phyloP scores from a whole-genome alignment of 495 filamentous ascomycete species.

The Penicillium desertorum region DNA sequence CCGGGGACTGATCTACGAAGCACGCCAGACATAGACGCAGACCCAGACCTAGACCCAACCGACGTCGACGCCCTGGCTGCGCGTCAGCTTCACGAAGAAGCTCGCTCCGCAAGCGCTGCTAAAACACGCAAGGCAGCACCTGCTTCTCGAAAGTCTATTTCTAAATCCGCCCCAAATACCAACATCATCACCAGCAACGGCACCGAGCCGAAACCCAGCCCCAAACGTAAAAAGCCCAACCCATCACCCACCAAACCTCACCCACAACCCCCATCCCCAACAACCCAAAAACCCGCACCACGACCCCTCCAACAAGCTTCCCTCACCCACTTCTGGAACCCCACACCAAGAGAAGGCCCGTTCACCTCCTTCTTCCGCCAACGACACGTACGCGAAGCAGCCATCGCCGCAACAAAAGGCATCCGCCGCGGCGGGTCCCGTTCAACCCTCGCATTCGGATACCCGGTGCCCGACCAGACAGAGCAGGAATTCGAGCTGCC shows the following conservation, averaged over 20 bases:
- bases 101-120: conserved; percentile 43
- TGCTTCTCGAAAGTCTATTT: conserved; percentile 12
- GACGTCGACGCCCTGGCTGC: conserved; percentile 74
- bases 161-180: conserved; percentile 13
- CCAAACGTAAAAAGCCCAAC: conserved; percentile 7
- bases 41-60: conserved; percentile 57
- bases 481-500: conserved; percentile 75
- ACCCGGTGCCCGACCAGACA: conserved; percentile 69
- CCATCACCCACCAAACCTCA: neutral
- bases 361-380: conserved; percentile 86
- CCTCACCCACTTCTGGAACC: conserved; percentile 10
- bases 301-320: conserved; percentile 10
- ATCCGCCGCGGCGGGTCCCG: conserved; percentile 43
- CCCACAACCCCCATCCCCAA: neutral
- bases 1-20: conserved; percentile 39
- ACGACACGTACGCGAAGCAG: conserved; percentile 70
- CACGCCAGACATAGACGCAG: conserved; percentile 42
- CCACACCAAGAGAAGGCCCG: conserved; percentile 53
- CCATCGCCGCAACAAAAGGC: conserved; percentile 56
- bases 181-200: conserved; percentile 15
- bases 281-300: neutral
- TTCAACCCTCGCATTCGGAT: conserved; percentile 66
- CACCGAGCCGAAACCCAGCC: conserved; percentile 10
- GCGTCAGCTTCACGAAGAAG: conserved; percentile 72
- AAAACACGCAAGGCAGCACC: conserved; percentile 32